phyloP scores from a whole-genome alignment of 768 basidiomycete genomes.

The Trametes villosa region DNA sequence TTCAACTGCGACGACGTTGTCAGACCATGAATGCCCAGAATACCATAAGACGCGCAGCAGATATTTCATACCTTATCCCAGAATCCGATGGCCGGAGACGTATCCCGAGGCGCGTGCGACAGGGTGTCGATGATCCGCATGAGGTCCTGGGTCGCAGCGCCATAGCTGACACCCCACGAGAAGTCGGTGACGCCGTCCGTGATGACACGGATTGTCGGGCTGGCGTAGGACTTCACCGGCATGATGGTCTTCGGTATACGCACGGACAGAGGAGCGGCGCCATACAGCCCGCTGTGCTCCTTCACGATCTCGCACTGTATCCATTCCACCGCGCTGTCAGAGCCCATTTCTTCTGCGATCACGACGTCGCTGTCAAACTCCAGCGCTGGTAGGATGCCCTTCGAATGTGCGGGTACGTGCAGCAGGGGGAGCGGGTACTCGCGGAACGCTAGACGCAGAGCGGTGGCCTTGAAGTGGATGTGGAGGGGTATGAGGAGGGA shows the following conservation, averaged over 20 bases:
- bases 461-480: conserved; percentile 65
- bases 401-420: conserved; percentile 60
- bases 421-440: conserved; percentile 90
- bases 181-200: conserved; percentile 70
- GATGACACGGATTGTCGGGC: conserved; percentile 69
- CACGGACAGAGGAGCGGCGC: conserved; percentile 58
- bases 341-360: conserved; percentile 85
- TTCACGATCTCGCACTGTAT: conserved; percentile 68
- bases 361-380: conserved; percentile 79
- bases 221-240: conserved; percentile 92
- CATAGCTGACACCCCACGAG: conserved; percentile 89
- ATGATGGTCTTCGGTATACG: conserved; percentile 88
- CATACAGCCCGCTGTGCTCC: conserved; percentile 53
- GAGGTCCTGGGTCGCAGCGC: conserved; percentile 84
- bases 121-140: conserved; percentile 83
- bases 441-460: conserved; percentile 67
- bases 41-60: background rate
- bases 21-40: background rate
- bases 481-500: conserved; percentile 85
- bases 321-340: conserved; percentile 69
- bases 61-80: conserved; percentile 83
- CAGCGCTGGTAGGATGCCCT: conserved; percentile 49
- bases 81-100: conserved; percentile 84
- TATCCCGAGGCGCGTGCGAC: conserved; percentile 76
- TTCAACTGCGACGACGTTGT: conserved; percentile 51